phyloP scores from a whole-genome alignment of 345 rosid genomes.

The Citrus hindsii region DNA sequence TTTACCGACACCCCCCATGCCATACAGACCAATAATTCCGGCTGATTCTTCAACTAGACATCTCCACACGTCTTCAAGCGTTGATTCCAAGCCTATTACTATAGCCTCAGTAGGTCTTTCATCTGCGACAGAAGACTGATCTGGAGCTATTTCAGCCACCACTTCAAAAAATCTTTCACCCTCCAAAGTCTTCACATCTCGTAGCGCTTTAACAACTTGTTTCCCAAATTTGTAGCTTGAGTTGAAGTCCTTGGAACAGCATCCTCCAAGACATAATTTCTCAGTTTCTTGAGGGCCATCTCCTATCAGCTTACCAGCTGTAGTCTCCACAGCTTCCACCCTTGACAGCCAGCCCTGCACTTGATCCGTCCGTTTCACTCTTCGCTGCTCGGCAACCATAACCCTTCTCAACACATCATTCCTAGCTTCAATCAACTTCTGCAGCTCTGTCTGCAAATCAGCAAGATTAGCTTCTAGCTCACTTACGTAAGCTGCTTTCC shows the following conservation, averaged over 20 bases:
- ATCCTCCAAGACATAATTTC: conserved; percentile 5
- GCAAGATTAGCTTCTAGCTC: no score
- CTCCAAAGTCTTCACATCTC: neutral
- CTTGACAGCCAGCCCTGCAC: neutral
- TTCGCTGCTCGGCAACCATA: neutral
- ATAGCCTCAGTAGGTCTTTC: neutral
- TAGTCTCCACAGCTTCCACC: neutral
- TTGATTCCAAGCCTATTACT: neutral
- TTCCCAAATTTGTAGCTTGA: neutral
- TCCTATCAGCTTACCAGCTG: neutral
- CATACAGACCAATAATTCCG: conserved; percentile 1
- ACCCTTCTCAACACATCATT: neutral
- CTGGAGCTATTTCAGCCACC: neutral
- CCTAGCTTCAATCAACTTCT: neutral
- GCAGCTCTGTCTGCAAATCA: neutral
- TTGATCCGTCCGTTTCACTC: neutral
- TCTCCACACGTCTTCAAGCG: neutral
- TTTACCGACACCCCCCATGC: conserved; percentile 3
- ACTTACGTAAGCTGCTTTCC: no score
- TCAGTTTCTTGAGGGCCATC: neutral
- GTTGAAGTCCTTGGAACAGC: neutral
- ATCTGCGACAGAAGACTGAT: neutral
- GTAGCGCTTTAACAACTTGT: neutral
- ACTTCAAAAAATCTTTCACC: neutral
- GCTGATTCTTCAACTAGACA: neutral